Percentiles rank a stretch among this genome's conserved stretches.
phyloP scores from a whole-genome alignment of 768 basidiomycete genomes.

The Lentinula detonsa region DNA sequence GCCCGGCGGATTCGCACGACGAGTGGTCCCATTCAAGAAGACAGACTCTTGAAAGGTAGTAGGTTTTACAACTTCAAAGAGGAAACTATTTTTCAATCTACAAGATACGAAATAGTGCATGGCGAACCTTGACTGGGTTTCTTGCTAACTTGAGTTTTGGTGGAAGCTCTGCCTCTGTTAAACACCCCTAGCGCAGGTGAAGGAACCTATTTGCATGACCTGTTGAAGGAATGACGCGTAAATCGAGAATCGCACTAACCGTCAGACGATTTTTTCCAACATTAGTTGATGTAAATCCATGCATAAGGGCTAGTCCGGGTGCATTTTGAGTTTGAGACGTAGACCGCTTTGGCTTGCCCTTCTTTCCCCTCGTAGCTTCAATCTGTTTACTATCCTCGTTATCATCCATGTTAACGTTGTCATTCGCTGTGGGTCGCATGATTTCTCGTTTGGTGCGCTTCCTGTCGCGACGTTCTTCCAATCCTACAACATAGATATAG shows the following conservation, averaged over 20 bases:
- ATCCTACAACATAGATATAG: constrained; percentile 33
- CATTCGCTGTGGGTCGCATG: constrained; percentile 26
- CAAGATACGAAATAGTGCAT: constrained; percentile 3
- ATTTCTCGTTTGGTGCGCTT: constrained; percentile 56
- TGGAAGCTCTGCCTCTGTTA: constrained; percentile 59
- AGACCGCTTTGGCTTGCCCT: constrained; percentile 22
- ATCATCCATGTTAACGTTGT: constrained; percentile 12
- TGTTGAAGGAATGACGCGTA: not conserved
- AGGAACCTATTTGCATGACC: constrained; percentile 21
- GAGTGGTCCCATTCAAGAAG: not conserved
- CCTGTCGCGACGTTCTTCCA: constrained; percentile 59
- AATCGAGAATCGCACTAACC: constrained; percentile 24
- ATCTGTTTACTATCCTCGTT: constrained; percentile 9
- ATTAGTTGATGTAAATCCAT: constrained; percentile 58
- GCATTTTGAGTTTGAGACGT: constrained; percentile 2
- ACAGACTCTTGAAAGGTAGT: not conserved
- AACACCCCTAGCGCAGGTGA: constrained; percentile 49
- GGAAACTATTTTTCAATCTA: not conserved
- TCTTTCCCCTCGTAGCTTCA: constrained; percentile 15
- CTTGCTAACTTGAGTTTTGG: constrained; percentile 24
- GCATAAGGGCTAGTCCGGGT: constrained; percentile 57
- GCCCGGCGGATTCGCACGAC: not conserved
- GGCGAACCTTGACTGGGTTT: constrained; percentile 17
- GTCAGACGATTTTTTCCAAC: constrained; percentile 59
- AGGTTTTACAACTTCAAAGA: not conserved